A percentile compares a stretch with the other conserved stretches of the same genome.
Evolutionary conservation across 257 asterid genomes (phyloP).

Genomic region (Gynochthodes officinalis): DNA sequence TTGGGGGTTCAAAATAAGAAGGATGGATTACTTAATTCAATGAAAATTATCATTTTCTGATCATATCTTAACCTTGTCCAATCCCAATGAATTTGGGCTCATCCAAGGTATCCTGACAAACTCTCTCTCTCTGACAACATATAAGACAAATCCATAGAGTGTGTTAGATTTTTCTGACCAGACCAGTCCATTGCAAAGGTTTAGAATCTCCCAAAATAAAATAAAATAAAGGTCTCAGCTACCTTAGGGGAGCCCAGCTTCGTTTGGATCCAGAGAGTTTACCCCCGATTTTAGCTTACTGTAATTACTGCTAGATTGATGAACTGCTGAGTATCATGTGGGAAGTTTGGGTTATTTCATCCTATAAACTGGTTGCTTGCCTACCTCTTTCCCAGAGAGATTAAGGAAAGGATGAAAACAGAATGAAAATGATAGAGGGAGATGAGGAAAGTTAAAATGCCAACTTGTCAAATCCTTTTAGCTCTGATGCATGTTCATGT

Average conservation of each 20-base stretch:
- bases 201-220: not conserved
- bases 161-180: not conserved
- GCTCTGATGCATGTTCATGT: not conserved
- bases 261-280: not conserved
- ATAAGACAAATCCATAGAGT: not conserved
- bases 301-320: not conserved
- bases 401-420: no score
- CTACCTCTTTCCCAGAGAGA: not conserved
- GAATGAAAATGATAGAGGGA: not conserved
- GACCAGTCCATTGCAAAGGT: not conserved
- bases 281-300: not conserved
- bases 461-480: not conserved
- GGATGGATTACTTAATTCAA: no score
- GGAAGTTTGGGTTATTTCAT: not conserved
- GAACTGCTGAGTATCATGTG: not conserved
- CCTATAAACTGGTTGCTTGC: not conserved
- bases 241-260: not conserved
- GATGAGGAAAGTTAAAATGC: not conserved
- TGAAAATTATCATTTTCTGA: no score
- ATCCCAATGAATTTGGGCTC: no score
- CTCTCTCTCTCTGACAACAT: no score
- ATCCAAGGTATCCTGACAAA: no score
- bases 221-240: no score
- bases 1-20: no score
- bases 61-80: no score